Conservation (phyloP, 179 eudicot species). For the Drosera spatulata region DNA sequence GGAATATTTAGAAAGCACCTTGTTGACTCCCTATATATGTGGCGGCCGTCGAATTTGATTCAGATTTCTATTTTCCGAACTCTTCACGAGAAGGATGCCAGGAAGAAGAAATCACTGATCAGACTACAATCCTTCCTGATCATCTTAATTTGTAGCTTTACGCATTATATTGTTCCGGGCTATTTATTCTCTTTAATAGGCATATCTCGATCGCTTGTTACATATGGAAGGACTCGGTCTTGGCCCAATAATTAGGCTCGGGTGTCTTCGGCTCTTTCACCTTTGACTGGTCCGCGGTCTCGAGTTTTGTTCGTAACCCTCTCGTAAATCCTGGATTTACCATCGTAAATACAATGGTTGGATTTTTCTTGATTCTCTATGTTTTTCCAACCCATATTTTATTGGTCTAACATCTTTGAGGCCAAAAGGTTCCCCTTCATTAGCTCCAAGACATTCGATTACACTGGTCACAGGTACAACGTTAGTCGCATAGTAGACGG, state of each 20-base stretch:
- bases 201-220: conserved; percentile 51
- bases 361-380: conserved; percentile 18
- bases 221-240: conserved; percentile 36
- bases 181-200: conserved; percentile 58
- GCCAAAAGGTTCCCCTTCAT: conserved; percentile 32
- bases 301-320: conserved; percentile 23
- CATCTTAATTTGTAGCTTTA: conserved; percentile 41
- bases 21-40: conserved; percentile 79
- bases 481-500: conserved; percentile 3
- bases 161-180: conserved; percentile 57
- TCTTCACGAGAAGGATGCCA: conserved; percentile 47
- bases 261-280: conserved; percentile 21
- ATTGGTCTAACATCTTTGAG: conserved; percentile 14
- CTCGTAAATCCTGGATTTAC: conserved; percentile 22
- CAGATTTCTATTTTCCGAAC: conserved; percentile 81
- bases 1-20: conserved; percentile 64
- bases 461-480: conserved; percentile 19
- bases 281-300: conserved; percentile 28
- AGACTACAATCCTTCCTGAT: conserved; percentile 54
- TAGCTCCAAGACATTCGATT: conserved; percentile 23
- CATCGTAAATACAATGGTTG: conserved; percentile 19
- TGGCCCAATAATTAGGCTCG: conserved; percentile 30
- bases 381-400: conserved; percentile 19
- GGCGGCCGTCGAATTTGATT: conserved; percentile 88
- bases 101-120: conserved; percentile 44